Evolutionary conservation across 2,329 filamentous ascomycete genomes (phyloP), one percentile per base, ranked within the genome.

Genomic region (Tympanopsis confertula): DNA sequence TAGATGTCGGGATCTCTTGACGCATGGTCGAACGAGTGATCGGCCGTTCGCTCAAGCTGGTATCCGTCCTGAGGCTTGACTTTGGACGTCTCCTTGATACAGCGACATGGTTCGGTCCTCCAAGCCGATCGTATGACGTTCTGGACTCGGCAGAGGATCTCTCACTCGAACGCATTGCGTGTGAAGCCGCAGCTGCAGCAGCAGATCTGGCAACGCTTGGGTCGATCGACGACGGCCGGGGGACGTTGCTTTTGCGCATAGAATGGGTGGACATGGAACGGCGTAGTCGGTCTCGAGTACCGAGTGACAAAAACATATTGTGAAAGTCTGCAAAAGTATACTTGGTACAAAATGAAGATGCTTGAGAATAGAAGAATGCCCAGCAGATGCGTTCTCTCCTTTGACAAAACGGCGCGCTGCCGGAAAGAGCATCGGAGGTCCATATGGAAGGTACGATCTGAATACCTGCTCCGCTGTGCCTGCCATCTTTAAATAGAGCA

Each of bases 101-200:
- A n/a, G 38, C 40, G 18, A 49, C 50, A 1, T 32, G 41, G 17
- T 29, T 35, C 33, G 20, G 30, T 30, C 51, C 54, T 12, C 53
- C 53, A 12, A 54, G 26, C 19, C 48, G 45, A 41, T 51, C 50
- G 35, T 55, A 58, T 1, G 54, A 48, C 35, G 39, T 41, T 20
- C 45, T 45, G 2, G 49, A 50, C 5, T 50, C 50, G 1, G 41
- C 44, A 1, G 53, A 53, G 1, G 47, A 49, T 36, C 49, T 46
- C 15, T 53, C 50, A 13, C 45, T 50, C 2, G 54, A 56, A 19
- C 49, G 51, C 61, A 65, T 64, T 24, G 62, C 62, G 13, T 51
- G 47, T 13, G 58, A 57, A 5, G 62, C 62, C 32, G 62, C 62
- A n/a, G 56, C 53, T 5, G 56, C 50, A 14, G 61, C 61, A 42